These are phyloP conservation scores for Setaria viridis DNA, from an alignment of 202 grass and related monocot genomes.

Conservation along the genomic window DNA sequence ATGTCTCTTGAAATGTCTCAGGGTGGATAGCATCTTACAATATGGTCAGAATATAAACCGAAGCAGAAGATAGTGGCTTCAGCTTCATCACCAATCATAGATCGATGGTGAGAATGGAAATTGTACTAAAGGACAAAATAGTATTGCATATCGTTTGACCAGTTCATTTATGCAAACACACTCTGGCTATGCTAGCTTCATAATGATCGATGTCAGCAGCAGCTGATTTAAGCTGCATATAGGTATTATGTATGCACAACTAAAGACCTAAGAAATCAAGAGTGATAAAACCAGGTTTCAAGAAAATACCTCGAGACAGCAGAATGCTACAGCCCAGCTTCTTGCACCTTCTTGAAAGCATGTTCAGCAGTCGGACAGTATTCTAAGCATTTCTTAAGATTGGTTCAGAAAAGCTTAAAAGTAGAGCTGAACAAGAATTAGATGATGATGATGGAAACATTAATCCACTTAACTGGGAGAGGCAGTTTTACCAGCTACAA, in stretches of 20 bases:
- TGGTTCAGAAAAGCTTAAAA: neutral
- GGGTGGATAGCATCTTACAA: conserved; percentile 16
- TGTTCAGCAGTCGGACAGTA: neutral
- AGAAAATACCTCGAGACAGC: conserved; percentile 8
- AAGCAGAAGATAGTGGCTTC: conserved; percentile 39
- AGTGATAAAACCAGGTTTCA: neutral
- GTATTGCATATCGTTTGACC: conserved; percentile 17
- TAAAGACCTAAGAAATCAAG: conserved; percentile 14
- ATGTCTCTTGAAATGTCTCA: conserved; percentile 34
- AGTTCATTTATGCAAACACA: conserved; percentile 19
- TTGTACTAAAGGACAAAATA: conserved; percentile 34
- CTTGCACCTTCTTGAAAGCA: neutral
- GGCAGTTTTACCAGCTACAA: neutral
- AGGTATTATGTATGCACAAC: conserved; percentile 2
- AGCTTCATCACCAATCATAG: conserved; percentile 20
- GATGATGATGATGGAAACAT: neutral
- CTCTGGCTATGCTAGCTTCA: neutral
- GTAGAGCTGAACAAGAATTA: neutral
- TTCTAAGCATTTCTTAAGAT: conserved; percentile 25
- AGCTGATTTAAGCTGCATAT: conserved; percentile 9
- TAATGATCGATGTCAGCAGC: neutral
- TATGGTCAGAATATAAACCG: conserved; percentile 29
- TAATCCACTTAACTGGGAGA: neutral
- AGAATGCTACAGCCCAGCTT: conserved; percentile 4
- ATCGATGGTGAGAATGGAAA: neutral